Evolutionary conservation across 208 protist species (phyloP).

Genomic region (Trypanosoma cruzi): DNA sequence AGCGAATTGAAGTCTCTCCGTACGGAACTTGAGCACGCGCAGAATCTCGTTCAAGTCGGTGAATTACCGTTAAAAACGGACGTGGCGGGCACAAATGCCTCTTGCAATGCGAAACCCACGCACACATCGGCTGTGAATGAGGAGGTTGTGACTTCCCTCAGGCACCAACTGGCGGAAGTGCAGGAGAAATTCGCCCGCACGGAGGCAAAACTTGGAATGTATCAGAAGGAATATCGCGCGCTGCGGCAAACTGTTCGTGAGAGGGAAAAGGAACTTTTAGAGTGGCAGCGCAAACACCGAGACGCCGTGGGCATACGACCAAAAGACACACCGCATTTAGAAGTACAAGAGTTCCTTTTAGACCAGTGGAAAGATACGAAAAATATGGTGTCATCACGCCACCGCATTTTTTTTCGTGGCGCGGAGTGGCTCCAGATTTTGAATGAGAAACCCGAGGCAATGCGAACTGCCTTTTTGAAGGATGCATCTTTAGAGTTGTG

Average conservation of each 20-base stretch:
- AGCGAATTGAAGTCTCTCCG: background rate
- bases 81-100: background rate
- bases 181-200: background rate
- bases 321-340: background rate
- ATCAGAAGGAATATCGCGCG: slow-evolving; percentile 15
- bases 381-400: slow-evolving; percentile 35
- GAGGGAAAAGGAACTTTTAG: slow-evolving; percentile 22
- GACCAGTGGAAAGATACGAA: slow-evolving; percentile 10
- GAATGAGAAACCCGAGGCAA: slow-evolving; percentile 32
- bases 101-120: background rate
- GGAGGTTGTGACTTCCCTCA: background rate
- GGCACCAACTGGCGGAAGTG: slow-evolving; percentile 6
- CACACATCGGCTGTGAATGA: background rate
- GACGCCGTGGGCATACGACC: background rate
- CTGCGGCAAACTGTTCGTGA: slow-evolving; percentile 4
- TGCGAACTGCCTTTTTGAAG: slow-evolving; percentile 48
- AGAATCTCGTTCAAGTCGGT: background rate
- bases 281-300: slow-evolving; percentile 19
- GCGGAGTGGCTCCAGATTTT: slow-evolving; percentile 34
- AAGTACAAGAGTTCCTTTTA: background rate
- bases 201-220: slow-evolving; percentile 11
- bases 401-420: slow-evolving; percentile 54
- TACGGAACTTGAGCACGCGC: slow-evolving; percentile 5
- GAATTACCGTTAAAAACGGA: background rate
- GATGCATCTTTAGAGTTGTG: slow-evolving; percentile 47